A percentile compares a stretch with the other conserved stretches of the same genome.
phyloP scores from a whole-genome alignment of 768 basidiomycete species.

The Daedalea quercina region DNA sequence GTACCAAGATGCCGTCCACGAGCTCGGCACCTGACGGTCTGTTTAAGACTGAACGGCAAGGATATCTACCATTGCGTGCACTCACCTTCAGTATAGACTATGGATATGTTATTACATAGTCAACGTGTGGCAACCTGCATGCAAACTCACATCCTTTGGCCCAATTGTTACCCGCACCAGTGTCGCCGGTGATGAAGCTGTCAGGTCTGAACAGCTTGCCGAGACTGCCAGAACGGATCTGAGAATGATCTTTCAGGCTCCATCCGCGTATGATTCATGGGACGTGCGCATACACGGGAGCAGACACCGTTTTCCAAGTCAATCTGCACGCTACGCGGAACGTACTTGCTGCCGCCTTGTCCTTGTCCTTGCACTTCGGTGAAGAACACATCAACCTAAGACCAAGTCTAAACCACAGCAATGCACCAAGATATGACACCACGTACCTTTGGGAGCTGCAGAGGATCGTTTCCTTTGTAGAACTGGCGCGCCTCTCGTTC shows the following conservation, averaged over 20 bases:
- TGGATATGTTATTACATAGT: constrained; percentile 4
- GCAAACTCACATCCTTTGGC: constrained; percentile 81
- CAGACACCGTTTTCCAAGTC: constrained; percentile 89
- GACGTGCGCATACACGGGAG: constrained; percentile 44
- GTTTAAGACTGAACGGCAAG: no score
- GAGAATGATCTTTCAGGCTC: background rate
- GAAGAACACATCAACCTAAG: constrained; percentile 77
- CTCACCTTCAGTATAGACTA: constrained; percentile 85
- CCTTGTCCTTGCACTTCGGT: constrained; percentile 46
- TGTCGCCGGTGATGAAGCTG: constrained; percentile 62
- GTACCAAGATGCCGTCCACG: constrained; percentile 75
- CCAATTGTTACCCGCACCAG: constrained; percentile 88
- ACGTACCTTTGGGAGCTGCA: constrained; percentile 68
- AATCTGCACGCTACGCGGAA: constrained; percentile 85
- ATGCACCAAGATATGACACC: background rate
- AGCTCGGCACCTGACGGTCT: constrained; percentile 72
- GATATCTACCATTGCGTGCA: no score
- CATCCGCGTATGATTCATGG: background rate
- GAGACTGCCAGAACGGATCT: constrained; percentile 64
- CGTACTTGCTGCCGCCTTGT: constrained; percentile 57
- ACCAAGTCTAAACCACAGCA: background rate
- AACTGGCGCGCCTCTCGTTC: constrained; percentile 29
- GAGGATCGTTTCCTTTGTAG: constrained; percentile 67
- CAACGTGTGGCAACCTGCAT: background rate
- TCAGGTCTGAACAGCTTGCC: constrained; percentile 83